phyloP scores from a whole-genome alignment of 768 basidiomycete species.

The Boletus reticulatus region DNA sequence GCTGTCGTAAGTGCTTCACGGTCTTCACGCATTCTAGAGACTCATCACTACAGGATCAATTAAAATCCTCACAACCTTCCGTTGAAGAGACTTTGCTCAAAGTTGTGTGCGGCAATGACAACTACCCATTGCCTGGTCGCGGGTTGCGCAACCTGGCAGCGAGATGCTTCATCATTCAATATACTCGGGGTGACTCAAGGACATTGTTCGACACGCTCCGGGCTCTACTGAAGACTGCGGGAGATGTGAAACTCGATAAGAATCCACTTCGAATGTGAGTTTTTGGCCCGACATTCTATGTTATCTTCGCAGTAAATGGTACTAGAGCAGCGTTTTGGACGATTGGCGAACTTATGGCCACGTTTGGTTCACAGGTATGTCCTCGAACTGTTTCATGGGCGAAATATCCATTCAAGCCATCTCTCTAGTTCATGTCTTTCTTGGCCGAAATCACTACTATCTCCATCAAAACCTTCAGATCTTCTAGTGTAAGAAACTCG shows the following conservation, averaged over 20 bases:
- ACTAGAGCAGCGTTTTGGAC: slow-evolving; percentile 79
- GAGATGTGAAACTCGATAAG: slow-evolving; percentile 70
- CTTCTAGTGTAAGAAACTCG: slow-evolving; percentile 59
- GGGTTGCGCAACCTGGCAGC: slow-evolving; percentile 78
- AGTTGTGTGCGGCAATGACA: slow-evolving; percentile 59
- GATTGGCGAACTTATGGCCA: slow-evolving; percentile 85
- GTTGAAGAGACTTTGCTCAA: slow-evolving; percentile 67
- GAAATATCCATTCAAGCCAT: background rate
- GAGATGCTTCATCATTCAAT: slow-evolving; percentile 71
- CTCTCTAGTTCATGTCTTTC: slow-evolving; percentile 85
- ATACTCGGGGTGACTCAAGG: slow-evolving; percentile 78
- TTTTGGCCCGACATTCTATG: background rate
- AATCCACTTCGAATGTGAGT: slow-evolving; percentile 68
- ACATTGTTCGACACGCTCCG: slow-evolving; percentile 87
- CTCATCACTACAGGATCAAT: slow-evolving; percentile 47
- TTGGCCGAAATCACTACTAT: slow-evolving; percentile 78
- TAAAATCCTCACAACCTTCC: slow-evolving; percentile 61
- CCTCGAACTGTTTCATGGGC: background rate
- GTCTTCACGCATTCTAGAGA: background rate
- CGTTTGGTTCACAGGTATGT: slow-evolving; percentile 79
- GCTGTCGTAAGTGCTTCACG: slow-evolving; percentile 45
- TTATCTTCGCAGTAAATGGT: slow-evolving; percentile 4
- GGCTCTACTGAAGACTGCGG: slow-evolving; percentile 67
- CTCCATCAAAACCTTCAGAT: slow-evolving; percentile 65
- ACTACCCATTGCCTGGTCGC: slow-evolving; percentile 83